Base-by-base conservation (phyloP, 2,329 filamentous ascomycete species). In the Trichoderma breve region DNA sequence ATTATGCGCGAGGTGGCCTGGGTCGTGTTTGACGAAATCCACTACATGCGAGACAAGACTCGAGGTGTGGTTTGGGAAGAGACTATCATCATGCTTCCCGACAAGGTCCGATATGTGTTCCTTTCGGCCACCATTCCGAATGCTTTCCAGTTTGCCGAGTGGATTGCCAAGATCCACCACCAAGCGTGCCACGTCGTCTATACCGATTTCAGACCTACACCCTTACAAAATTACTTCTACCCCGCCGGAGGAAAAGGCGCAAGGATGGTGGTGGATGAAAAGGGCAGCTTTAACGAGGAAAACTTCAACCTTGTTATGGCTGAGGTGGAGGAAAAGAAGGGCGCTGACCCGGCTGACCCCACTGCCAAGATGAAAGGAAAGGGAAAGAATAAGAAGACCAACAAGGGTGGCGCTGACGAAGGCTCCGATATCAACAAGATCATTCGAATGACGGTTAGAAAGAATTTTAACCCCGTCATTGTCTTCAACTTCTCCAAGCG, bases 401-500 rank as follows among this genome's bases (percentile, higher is more conserved):
- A 95, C 82, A 98, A 97, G 83, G 94, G 94, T 64, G 93, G 93
- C n/a, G 88, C 88, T 55, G 88, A 92, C 73, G 89, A 87, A 32
- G 91, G 90, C 24, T 88, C 89, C 1, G 96, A 99, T 82, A 97
- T 99, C 73, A 94, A 94, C 85, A 98, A 98, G 86, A 97, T 99
- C 78, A 93, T 99, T 76, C 93, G 93, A 82, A 99, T 99, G 96
- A 97, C 98, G 76, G 97, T 99, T 91, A 88, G 93, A 83, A 97
- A 95, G 84, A 96, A 93, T 80, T 97, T 96, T 83, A 98, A 99
- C 78, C 96, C 96, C 0, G 96, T 98, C 77, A 99, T 99, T 80
- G 94, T 99, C 51, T 99, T 99, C 88, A 98, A 95, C 82, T 99
- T 99, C 85, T 98, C 95, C 87, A 99, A 99, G 85, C 89, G 95